Evolutionary conservation across 352 stramenopile species (phyloP).

Genomic region (Halophytophthora batemanensis): DNA sequence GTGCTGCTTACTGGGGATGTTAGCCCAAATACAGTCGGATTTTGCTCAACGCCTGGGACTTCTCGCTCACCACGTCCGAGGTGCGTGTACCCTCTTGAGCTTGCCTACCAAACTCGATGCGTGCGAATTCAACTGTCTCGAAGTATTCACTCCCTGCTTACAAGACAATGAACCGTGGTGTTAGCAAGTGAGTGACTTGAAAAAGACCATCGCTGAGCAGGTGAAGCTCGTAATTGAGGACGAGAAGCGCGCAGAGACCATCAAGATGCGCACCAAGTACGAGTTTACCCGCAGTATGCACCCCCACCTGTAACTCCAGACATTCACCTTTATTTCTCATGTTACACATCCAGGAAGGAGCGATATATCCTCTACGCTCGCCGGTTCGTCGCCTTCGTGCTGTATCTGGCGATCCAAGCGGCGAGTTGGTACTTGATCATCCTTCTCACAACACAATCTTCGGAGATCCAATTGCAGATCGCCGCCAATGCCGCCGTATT

Average conservation of each 20-base stretch:
- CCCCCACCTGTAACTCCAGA: neutral
- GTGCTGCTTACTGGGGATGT: neutral
- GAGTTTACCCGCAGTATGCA: neutral
- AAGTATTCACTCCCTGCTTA: no score
- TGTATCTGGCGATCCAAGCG: slow-evolving; percentile 66
- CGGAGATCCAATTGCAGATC: slow-evolving; percentile 49
- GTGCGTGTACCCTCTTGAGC: slow-evolving; percentile 18
- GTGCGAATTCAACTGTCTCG: no score
- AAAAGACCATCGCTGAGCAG: slow-evolving; percentile 57
- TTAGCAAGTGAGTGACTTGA: slow-evolving; percentile 57
- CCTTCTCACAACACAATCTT: slow-evolving; percentile 63
- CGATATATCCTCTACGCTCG: slow-evolving; percentile 55
- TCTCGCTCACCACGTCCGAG: slow-evolving; percentile 38
- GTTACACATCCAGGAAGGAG: slow-evolving; percentile 41
- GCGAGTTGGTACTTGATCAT: slow-evolving; percentile 74
- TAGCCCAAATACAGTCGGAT: slow-evolving; percentile 61
- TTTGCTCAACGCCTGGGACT: slow-evolving; percentile 76
- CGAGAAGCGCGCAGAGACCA: slow-evolving; percentile 45
- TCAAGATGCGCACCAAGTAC: slow-evolving; percentile 50
- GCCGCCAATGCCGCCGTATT: slow-evolving; percentile 37
- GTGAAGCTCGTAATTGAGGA: slow-evolving; percentile 55
- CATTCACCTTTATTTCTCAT: neutral
- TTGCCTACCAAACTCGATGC: no score
- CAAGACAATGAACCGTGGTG: neutral
- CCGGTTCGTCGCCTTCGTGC: slow-evolving; percentile 39